These are phyloP conservation scores for Ascochyta koolunga DNA, from an alignment of 2,329 filamentous ascomycete genomes.

Conservation along the genomic window DNA sequence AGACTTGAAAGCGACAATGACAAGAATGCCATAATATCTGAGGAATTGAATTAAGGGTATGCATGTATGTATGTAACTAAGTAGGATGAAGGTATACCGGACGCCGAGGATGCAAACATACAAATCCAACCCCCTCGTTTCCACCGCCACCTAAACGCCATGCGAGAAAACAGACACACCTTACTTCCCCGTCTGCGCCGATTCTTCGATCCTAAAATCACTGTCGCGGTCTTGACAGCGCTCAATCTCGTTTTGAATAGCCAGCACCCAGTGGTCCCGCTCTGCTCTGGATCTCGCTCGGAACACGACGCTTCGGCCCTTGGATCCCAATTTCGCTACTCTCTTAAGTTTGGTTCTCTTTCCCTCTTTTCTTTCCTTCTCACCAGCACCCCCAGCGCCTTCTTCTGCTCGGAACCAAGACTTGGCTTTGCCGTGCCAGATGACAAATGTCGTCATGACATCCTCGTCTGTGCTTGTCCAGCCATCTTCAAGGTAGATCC, in stretches of 20 bases:
- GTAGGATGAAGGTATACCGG: not conserved
- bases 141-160: not conserved
- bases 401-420: slow-evolving; percentile 58
- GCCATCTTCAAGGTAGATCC: slow-evolving; percentile 65
- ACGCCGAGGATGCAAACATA: too few species aligned
- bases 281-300: slow-evolving; percentile 68
- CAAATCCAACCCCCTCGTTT: not conserved
- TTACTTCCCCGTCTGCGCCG: slow-evolving; percentile 3
- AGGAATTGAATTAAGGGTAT: too few species aligned
- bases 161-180: not conserved
- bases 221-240: slow-evolving; percentile 57
- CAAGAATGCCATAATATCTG: too few species aligned
- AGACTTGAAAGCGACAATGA: too few species aligned
- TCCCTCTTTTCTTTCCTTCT: slow-evolving; percentile 42
- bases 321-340: slow-evolving; percentile 65
- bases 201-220: slow-evolving; percentile 51
- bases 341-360: slow-evolving; percentile 60
- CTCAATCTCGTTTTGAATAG: slow-evolving; percentile 70
- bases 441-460: slow-evolving; percentile 70
- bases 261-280: slow-evolving; percentile 71
- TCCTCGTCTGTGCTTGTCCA: slow-evolving; percentile 70
- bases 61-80: too few species aligned
- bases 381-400: slow-evolving; percentile 39
- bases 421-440: slow-evolving; percentile 67
- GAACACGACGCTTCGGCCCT: slow-evolving; percentile 69